These are phyloP conservation scores for Fusarium longipes DNA, from an alignment of 2,329 filamentous ascomycete species.

Conservation along the genomic window DNA sequence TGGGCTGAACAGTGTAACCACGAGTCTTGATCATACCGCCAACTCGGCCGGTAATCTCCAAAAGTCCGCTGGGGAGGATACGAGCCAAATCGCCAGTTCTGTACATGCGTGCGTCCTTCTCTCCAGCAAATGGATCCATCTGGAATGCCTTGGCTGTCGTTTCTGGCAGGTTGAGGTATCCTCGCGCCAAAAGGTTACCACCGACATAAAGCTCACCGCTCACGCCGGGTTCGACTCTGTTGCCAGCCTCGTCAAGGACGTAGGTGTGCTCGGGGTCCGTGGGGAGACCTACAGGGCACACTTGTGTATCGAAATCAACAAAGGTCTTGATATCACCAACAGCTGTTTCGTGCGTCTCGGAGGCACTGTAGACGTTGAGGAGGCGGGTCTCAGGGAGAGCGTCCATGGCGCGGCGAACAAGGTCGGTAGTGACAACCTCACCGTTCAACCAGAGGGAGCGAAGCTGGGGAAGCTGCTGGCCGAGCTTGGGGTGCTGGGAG, in stretches of 20 bases:
- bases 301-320: conserved; percentile 69
- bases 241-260: conserved; percentile 75
- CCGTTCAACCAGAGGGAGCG: conserved; percentile 83
- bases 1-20: conserved; percentile 81
- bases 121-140: conserved; percentile 70
- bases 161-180: conserved; percentile 83
- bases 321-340: conserved; percentile 80
- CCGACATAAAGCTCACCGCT: conserved; percentile 81
- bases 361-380: conserved; percentile 84
- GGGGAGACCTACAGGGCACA: conserved; percentile 79
- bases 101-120: conserved; percentile 75
- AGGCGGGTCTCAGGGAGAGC: conserved; percentile 76
- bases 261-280: conserved; percentile 76
- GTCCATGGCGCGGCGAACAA: conserved; percentile 74
- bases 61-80: conserved; percentile 71
- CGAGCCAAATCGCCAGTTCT: conserved; percentile 78
- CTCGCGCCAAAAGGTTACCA: conserved; percentile 77
- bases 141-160: conserved; percentile 79
- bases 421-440: conserved; percentile 83
- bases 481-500: conserved; percentile 74
- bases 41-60: conserved; percentile 81
- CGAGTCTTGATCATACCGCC: conserved; percentile 85
- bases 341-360: conserved; percentile 83
- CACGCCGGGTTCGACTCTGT: conserved; percentile 70
- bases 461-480: conserved; percentile 71